A percentile compares a stretch with the other conserved stretches of the same genome.
Conservation (phyloP, 2,329 filamentous ascomycete species). For the Penicillium vulpinum region DNA sequence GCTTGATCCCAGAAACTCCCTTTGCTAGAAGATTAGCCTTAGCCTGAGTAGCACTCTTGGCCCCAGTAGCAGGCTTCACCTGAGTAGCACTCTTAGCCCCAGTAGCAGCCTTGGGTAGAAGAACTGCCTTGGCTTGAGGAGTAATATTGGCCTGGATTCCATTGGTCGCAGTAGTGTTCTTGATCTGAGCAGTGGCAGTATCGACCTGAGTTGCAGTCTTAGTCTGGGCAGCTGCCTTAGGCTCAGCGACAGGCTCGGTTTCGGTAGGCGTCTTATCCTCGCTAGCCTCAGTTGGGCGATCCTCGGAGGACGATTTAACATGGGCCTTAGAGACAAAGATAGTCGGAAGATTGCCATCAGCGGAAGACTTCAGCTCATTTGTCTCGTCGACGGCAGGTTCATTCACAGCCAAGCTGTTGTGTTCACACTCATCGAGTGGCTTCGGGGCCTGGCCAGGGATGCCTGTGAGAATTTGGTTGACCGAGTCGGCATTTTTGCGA, state of each 20-base stretch:
- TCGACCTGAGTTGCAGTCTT: not conserved
- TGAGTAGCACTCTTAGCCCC: not conserved
- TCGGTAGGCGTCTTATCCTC: not conserved
- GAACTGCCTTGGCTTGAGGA: not conserved
- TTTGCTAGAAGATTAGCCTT: not conserved
- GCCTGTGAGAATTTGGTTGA: not conserved
- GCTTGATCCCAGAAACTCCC: not conserved
- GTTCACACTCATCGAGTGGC: not conserved
- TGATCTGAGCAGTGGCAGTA: not conserved
- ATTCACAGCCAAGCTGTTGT: not conserved
- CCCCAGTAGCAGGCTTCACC: not conserved
- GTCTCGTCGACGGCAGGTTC: not conserved
- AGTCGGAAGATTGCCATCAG: not conserved
- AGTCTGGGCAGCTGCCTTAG: not conserved
- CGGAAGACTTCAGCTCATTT: not conserved
- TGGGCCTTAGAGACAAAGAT: not conserved
- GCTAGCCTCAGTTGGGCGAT: not conserved
- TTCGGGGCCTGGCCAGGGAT: not conserved
- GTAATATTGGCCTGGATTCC: not conserved
- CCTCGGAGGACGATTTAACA: not conserved
- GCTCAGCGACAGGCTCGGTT: not conserved
- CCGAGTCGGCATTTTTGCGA: not conserved
- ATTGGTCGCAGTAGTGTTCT: not conserved
- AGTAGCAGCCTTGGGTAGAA: not conserved
- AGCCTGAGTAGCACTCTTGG: not conserved